These are phyloP conservation scores for Naganishia albida DNA, from an alignment of 1,284 basidiomycete genomes.

Conservation along the genomic window DNA sequence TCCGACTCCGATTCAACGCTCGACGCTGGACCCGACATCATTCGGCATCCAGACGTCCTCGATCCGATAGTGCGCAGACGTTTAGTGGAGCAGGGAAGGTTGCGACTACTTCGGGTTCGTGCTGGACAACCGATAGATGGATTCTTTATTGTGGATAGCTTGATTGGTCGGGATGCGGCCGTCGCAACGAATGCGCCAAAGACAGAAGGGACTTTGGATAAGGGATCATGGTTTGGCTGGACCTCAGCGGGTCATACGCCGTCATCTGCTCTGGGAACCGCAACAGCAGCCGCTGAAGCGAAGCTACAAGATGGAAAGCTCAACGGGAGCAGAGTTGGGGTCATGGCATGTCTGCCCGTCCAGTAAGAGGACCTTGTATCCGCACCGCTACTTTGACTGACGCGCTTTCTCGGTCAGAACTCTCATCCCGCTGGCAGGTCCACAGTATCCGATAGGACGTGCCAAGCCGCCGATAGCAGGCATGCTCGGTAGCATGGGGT, in stretches of 20 bases:
- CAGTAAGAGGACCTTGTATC: not conserved
- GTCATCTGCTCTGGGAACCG: not conserved
- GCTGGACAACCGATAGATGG: conserved; percentile 5
- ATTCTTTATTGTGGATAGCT: not conserved
- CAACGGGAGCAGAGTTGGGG: not conserved
- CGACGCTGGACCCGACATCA: conserved; percentile 21
- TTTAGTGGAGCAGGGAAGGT: not conserved
- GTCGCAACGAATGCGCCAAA: not conserved
- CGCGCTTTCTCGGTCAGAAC: not conserved
- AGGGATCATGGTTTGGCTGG: conserved; percentile 22
- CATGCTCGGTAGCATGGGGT: conserved; percentile 29
- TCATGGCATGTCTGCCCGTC: conserved; percentile 11
- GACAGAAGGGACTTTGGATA: not conserved
- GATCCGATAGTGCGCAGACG: conserved; percentile 9
- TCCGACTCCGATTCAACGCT: conserved; percentile 1
- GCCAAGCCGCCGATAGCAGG: conserved; percentile 30
- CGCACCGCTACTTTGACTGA: not conserved
- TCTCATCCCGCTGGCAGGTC: conserved; percentile 15
- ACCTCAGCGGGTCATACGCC: not conserved
- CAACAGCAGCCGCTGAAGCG: not conserved
- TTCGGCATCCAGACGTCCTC: conserved; percentile 19
- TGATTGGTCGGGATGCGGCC: not conserved
- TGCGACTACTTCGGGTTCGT: conserved; percentile 3
- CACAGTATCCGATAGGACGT: conserved; percentile 16
- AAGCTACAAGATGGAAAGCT: conserved; percentile 10